phyloP scores from a whole-genome alignment of 805 yeast species.

The Wickerhamiella occidentalis region DNA sequence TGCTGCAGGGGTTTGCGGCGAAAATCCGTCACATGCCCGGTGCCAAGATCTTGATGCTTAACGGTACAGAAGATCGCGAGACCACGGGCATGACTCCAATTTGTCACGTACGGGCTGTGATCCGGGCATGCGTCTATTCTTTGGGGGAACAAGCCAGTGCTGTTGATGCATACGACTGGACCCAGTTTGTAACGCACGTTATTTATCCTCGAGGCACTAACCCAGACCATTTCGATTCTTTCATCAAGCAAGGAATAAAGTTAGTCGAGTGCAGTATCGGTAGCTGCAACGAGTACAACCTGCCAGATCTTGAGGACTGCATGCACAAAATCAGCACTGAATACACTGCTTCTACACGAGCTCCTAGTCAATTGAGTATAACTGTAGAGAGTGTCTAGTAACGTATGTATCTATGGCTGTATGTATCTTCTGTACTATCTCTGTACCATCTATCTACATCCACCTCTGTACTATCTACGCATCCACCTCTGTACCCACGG shows the following conservation, averaged over 20 bases:
- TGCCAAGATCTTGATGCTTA: conserved; percentile 44
- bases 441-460: too few relatives aligned
- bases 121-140: conserved; percentile 45
- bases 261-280: conserved; percentile 6
- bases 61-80: conserved; percentile 70
- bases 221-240: background rate
- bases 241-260: conserved; percentile 3
- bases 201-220: conserved; percentile 30
- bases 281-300: background rate
- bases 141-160: conserved; percentile 1
- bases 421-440: too few relatives aligned
- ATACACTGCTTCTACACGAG: background rate
- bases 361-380: background rate
- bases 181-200: conserved; percentile 49
- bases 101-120: conserved; percentile 46
- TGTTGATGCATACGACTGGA: conserved; percentile 27
- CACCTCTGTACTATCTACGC: too few relatives aligned
- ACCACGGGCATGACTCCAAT: conserved; percentile 53
- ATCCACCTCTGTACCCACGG: background rate
- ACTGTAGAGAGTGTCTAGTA: too few relatives aligned
- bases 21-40: conserved; percentile 28
- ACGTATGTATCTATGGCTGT: too few relatives aligned
- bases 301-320: background rate
- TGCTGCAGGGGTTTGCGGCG: conserved; percentile 51
- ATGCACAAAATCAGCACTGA: background rate